These are phyloP conservation scores for Calonectria montana DNA, from an alignment of 2,329 filamentous ascomycete species.

Conservation along the genomic window DNA sequence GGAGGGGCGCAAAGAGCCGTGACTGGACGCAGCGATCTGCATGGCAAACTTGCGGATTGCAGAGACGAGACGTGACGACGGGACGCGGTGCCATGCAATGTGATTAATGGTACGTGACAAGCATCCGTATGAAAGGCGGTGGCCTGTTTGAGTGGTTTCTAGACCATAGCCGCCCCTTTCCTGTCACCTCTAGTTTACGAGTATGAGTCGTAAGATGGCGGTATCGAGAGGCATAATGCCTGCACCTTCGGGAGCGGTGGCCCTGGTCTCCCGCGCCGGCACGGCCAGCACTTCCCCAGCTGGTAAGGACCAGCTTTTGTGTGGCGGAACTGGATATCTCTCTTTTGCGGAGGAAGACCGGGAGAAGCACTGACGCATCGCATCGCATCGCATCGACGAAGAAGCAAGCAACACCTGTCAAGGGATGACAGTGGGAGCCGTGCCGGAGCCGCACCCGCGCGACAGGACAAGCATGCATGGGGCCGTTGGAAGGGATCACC, in stretches of 20 bases:
- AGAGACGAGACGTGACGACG: constrained; percentile 14
- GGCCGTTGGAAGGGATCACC: constrained; percentile 11
- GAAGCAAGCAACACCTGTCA: constrained; percentile 24
- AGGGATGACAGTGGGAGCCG: constrained; percentile 24
- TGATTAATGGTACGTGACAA: constrained; percentile 22
- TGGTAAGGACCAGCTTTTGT: constrained; percentile 26
- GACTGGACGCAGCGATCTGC: constrained; percentile 4
- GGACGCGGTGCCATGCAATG: constrained; percentile 7
- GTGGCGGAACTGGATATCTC: constrained; percentile 26
- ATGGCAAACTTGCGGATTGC: constrained; percentile 15
- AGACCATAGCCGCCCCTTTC: constrained; percentile 16
- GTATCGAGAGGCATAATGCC: constrained; percentile 25
- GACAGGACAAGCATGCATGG: constrained; percentile 19
- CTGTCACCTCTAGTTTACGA: constrained; percentile 24
- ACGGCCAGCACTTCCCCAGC: constrained; percentile 33
- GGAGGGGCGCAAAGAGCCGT: constrained; percentile 9
- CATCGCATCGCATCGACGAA: neutral
- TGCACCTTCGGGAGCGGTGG: constrained; percentile 17
- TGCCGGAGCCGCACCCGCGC: constrained; percentile 32
- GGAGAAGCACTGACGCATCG: constrained; percentile 7
- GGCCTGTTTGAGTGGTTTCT: constrained; percentile 28
- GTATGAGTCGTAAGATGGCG: constrained; percentile 34
- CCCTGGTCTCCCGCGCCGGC: constrained; percentile 30
- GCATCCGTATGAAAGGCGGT: constrained; percentile 9
- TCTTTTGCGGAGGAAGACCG: constrained; percentile 13